Evolutionary conservation across 257 asterid species (phyloP), one percentile per base, ranked within the genome.

Genomic region (Solanum gracilifrons): DNA sequence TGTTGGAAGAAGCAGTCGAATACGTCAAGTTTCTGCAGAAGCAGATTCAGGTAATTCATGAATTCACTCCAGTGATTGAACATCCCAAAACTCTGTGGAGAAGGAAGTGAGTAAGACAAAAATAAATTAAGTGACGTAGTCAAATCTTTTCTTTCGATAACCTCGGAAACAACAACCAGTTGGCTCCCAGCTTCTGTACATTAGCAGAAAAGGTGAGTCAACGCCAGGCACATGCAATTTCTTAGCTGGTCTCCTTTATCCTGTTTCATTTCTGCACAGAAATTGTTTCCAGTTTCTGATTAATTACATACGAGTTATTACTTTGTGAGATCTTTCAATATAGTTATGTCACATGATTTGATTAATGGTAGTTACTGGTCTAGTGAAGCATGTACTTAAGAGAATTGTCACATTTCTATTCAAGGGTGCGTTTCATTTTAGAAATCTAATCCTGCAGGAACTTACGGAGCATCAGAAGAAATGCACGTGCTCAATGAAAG

Each of bases 1-100:
- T 95, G 99, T 94, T 96, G 88, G 99, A 96, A 15, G 99, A 96
- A 89, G 99, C 98, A 51, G 98, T 95, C 33, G 94, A 93, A 83
- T 96, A 96, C 86, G 99, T 95, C 86, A 95, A 94, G 89, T 90
- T 90, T 90, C 95, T 95, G 37, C 98, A 96, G 92, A 93, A 86
- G 73, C 96, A 95, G 92, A 96, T 95, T 91, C 96, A 96, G 98
- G 99, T 94, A 90, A 85, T 89, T 80, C 66, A 32, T 16, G 82
- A 51, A 85, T 39, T 82, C 41, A 31, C 39, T 75, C 29, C 62
- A 29, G 21, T 48, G 85, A 82, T 31, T 48, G 69, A 31, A 48
- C 55, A 82, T 48, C 10, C 39, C 18, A 6, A 27, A 27, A 48
- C 41, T 82, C 43, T 31, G 12, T 11, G 68, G 29, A 18, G 27